phyloP scores from a whole-genome alignment of 371 early-diverging fungal genomes.

The Mucor ambiguus region DNA sequence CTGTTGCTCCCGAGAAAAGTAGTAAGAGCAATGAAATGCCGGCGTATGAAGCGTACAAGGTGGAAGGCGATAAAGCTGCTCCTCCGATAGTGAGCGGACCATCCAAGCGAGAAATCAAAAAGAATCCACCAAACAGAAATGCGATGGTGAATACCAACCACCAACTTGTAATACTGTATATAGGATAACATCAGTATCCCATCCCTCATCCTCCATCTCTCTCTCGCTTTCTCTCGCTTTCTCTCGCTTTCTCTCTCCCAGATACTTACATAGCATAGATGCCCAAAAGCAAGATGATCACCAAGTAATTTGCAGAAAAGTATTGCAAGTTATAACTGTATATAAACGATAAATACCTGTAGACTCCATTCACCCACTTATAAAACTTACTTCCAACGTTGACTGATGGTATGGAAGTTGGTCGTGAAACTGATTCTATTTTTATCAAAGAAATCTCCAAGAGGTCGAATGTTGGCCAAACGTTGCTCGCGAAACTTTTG shows the following conservation, averaged over 20 bases:
- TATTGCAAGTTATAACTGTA: slow-evolving; percentile 63
- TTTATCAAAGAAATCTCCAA: slow-evolving; percentile 67
- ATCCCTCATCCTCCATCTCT: neutral
- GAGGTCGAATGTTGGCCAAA: slow-evolving; percentile 53
- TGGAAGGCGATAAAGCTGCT: slow-evolving; percentile 45
- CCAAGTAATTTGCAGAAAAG: slow-evolving; percentile 67
- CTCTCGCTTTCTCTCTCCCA: neutral
- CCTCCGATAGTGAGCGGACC: slow-evolving; percentile 55
- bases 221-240: neutral
- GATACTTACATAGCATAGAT: slow-evolving; percentile 67
- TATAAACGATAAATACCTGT: neutral
- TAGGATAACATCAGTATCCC: neutral
- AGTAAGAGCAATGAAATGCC: slow-evolving; percentile 55
- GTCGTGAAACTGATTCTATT: slow-evolving; percentile 59
- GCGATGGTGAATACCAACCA: slow-evolving; percentile 58
- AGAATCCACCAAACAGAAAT: slow-evolving; percentile 60
- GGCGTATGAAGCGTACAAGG: slow-evolving; percentile 56
- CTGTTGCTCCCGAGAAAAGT: slow-evolving; percentile 64
- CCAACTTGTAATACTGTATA: slow-evolving; percentile 61
- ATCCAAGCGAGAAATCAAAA: slow-evolving; percentile 54
- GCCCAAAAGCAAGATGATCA: slow-evolving; percentile 58
- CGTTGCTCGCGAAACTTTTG: slow-evolving; percentile 44
- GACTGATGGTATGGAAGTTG: slow-evolving; percentile 46
- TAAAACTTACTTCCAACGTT: slow-evolving; percentile 54
- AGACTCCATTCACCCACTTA: neutral